These are phyloP conservation scores for Globisporangium canariense DNA, from an alignment of 352 stramenopile species.

Conservation along the genomic window DNA sequence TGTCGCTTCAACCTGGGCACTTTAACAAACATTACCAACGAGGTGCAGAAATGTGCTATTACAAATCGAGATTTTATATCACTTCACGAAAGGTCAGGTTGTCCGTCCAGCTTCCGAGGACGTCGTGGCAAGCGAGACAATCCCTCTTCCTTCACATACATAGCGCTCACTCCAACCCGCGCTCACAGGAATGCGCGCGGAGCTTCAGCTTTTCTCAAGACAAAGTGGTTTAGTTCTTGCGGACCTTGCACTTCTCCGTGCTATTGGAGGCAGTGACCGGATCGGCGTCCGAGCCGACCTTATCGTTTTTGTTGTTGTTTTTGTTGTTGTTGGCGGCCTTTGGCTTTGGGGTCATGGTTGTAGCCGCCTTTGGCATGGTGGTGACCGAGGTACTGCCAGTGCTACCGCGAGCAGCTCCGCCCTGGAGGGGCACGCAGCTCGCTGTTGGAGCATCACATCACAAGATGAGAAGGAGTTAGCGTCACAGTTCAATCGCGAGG, in stretches of 20 bases:
- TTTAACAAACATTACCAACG: too few relatives aligned
- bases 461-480: background rate
- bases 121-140: too few relatives aligned
- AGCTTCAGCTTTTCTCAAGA: background rate
- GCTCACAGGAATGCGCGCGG: too few relatives aligned
- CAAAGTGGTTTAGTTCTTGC: background rate
- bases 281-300: background rate
- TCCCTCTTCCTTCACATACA: too few relatives aligned
- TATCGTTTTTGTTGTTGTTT: background rate
- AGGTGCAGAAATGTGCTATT: too few relatives aligned
- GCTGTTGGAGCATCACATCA: background rate
- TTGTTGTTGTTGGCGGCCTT: background rate
- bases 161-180: too few relatives aligned
- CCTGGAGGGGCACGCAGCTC: constrained; percentile 3
- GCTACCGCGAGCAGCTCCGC: background rate
- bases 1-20: too few relatives aligned
- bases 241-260: constrained; percentile 20
- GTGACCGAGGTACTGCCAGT: background rate
- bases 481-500: background rate
- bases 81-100: too few relatives aligned
- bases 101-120: too few relatives aligned
- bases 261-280: constrained; percentile 38
- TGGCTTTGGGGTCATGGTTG: background rate
- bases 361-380: background rate
- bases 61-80: too few relatives aligned